Evolutionary conservation across 1,139 yeast species (phyloP).

Genomic region (Hansenula anomala): DNA sequence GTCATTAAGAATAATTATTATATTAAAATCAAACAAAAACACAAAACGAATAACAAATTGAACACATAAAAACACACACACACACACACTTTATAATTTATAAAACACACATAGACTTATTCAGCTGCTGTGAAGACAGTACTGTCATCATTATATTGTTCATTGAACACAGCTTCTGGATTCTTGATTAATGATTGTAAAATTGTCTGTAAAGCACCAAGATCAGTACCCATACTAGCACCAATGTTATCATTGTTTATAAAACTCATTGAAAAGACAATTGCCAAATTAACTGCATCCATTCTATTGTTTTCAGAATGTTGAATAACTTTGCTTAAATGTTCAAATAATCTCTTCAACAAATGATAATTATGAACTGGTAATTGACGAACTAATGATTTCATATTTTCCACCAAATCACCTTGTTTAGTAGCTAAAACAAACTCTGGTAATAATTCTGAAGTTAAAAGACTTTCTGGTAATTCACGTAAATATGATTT

Average conservation of each 20-base stretch:
- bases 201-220: slow-evolving; percentile 37
- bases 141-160: slow-evolving; percentile 8
- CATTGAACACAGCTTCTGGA: slow-evolving; percentile 25
- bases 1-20: too few relatives aligned
- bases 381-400: slow-evolving; percentile 39
- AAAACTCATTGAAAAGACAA: slow-evolving; percentile 64
- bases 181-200: slow-evolving; percentile 30
- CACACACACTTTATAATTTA: too few relatives aligned
- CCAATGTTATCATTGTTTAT: slow-evolving; percentile 36
- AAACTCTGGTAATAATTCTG: slow-evolving; percentile 49
- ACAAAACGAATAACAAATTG: too few relatives aligned
- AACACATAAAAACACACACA: too few relatives aligned
- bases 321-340: slow-evolving; percentile 57
- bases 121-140: slow-evolving; percentile 8
- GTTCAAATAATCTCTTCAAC: slow-evolving; percentile 61
- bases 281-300: slow-evolving; percentile 78
- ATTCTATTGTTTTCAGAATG: slow-evolving; percentile 64
- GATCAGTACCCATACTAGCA: slow-evolving; percentile 34
- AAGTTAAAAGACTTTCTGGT: slow-evolving; percentile 81
- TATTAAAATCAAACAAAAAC: too few relatives aligned
- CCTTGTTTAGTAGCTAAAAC: slow-evolving; percentile 31
- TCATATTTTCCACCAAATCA: slow-evolving; percentile 34
- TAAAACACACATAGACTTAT: too few relatives aligned
- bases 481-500: slow-evolving; percentile 82
- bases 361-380: slow-evolving; percentile 68